These are phyloP conservation scores for Ettlia oleoabundans DNA, from an alignment of 139 green algal species.

Conservation along the genomic window DNA sequence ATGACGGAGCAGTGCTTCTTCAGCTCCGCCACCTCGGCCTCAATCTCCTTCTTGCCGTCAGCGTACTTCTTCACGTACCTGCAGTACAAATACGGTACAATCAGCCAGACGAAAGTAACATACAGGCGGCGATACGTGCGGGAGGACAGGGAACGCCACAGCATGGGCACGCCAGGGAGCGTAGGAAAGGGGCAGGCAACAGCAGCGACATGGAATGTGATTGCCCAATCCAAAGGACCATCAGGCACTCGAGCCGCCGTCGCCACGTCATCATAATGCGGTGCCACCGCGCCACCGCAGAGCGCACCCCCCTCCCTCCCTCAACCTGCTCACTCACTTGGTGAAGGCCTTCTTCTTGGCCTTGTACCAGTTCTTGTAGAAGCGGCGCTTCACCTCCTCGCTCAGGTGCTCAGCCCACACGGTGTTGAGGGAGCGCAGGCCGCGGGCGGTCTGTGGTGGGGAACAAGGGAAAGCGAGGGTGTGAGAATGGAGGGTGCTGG, in stretches of 20 bases:
- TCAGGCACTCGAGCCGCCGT: too few relatives aligned
- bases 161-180: too few relatives aligned
- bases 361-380: conserved; percentile 99
- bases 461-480: background rate
- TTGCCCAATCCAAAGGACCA: too few relatives aligned
- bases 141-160: too few relatives aligned
- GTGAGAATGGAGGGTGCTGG: background rate
- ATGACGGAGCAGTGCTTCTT: conserved; percentile 95
- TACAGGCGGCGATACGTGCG: background rate
- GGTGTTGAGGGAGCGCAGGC: conserved; percentile 92
- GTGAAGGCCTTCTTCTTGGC: conserved; percentile 99
- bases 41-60: conserved; percentile 91
- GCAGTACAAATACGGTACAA: background rate
- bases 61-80: conserved; percentile 95
- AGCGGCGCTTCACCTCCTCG: conserved; percentile 91
- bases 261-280: too few relatives aligned
- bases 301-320: too few relatives aligned
- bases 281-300: too few relatives aligned
- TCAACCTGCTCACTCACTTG: conserved; percentile 56
- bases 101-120: background rate
- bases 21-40: conserved; percentile 90
- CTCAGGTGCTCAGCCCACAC: conserved; percentile 98
- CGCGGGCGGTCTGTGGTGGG: conserved; percentile 80
- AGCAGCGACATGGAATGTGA: too few relatives aligned
- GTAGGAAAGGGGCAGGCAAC: too few relatives aligned